A percentile compares a stretch with the other conserved stretches of the same genome.
phyloP scores from a whole-genome alignment of 2,329 filamentous ascomycete genomes.

The Pseudonectria buxi region DNA sequence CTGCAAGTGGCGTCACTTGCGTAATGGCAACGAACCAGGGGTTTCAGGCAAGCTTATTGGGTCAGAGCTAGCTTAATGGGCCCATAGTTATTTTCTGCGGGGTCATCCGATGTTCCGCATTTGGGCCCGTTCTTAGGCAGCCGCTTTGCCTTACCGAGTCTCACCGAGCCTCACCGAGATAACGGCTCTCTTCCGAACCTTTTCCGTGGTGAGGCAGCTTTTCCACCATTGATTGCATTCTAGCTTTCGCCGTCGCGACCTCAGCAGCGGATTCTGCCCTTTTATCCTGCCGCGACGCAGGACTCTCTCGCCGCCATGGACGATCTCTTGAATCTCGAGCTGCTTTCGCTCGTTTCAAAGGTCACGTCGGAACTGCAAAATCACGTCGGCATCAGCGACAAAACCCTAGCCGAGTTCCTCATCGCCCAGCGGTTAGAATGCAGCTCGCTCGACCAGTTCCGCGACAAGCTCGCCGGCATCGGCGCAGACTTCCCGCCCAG shows the following conservation, averaged over 20 bases:
- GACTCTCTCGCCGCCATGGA: slow-evolving; percentile 58
- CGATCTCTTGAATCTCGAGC: slow-evolving; percentile 83
- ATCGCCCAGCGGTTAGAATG: slow-evolving; percentile 83
- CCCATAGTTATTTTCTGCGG: too few relatives aligned
- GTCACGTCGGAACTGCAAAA: slow-evolving; percentile 93
- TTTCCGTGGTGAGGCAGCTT: slow-evolving; percentile 8
- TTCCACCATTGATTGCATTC: slow-evolving; percentile 7
- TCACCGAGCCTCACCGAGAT: slow-evolving; percentile 3
- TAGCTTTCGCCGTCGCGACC: slow-evolving; percentile 5
- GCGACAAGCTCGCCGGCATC: slow-evolving; percentile 64
- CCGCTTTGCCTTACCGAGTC: background rate
- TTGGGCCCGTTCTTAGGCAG: slow-evolving; percentile 3
- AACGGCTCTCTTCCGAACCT: slow-evolving; percentile 3
- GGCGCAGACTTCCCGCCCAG: slow-evolving; percentile 79
- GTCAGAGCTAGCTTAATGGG: too few relatives aligned
- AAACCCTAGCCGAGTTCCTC: slow-evolving; percentile 92
- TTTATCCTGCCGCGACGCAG: slow-evolving; percentile 13
- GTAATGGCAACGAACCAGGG: too few relatives aligned
- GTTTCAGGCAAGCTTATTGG: too few relatives aligned
- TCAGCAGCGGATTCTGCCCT: slow-evolving; percentile 2
- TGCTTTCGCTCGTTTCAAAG: slow-evolving; percentile 88
- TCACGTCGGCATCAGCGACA: slow-evolving; percentile 85
- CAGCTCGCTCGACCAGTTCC: slow-evolving; percentile 65
- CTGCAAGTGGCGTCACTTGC: too few relatives aligned
- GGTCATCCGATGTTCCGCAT: background rate